Evolutionary conservation across 148 eudicot genomes (phyloP).

Genomic region (Talinum fruticosum): DNA sequence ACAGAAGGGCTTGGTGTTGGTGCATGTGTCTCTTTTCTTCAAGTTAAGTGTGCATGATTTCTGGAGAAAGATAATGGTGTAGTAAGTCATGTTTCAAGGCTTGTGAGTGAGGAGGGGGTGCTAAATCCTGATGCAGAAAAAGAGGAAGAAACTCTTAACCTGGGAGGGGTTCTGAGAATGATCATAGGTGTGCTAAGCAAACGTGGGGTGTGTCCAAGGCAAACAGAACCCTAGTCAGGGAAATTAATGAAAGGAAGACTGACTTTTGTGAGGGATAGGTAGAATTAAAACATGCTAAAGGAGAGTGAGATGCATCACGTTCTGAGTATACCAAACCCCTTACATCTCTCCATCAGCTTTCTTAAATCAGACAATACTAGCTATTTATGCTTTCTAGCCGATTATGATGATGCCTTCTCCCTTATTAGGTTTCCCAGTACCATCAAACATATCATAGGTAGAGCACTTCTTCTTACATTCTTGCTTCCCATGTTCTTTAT

Average conservation of each 20-base stretch:
- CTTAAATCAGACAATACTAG: too few species aligned
- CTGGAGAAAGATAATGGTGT: neutral
- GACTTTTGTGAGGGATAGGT: neutral
- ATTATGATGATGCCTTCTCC: too few species aligned
- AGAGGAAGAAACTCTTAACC: too few species aligned
- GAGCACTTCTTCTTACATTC: too few species aligned
- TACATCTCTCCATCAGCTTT: too few species aligned
- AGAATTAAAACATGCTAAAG: neutral
- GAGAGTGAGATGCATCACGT: neutral
- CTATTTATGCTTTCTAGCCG: too few species aligned
- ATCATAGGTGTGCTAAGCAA: neutral
- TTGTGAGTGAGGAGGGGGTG: neutral
- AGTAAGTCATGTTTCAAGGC: too few species aligned
- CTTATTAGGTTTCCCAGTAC: too few species aligned
- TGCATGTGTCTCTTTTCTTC: neutral
- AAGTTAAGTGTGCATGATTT: neutral
- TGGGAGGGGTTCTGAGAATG: neutral
- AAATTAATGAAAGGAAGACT: neutral
- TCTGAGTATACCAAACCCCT: too few species aligned
- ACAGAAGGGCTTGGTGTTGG: neutral
- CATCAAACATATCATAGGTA: too few species aligned
- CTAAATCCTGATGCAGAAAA: too few species aligned
- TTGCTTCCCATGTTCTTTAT: too few species aligned
- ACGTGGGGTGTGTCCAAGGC: neutral
- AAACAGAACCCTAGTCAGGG: neutral